A percentile compares a stretch with the other conserved stretches of the same genome.
These are phyloP conservation scores for Nicotiana benthamiana DNA, from an alignment of 257 asterid species.

Conservation along the genomic window DNA sequence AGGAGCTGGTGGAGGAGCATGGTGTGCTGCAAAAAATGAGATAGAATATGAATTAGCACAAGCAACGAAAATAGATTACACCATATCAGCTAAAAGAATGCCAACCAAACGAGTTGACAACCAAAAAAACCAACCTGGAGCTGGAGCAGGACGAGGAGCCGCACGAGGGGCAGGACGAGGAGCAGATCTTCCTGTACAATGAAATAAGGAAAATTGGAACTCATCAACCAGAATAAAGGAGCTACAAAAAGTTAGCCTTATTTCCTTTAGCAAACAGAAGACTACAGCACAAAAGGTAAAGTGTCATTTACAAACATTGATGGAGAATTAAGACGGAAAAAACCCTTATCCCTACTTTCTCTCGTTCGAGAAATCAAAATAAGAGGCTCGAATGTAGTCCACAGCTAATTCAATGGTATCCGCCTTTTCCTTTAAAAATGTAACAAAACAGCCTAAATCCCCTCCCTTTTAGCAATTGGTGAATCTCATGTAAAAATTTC, in stretches of 20 bases:
- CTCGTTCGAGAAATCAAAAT: too few species aligned
- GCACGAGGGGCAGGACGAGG: constrained; percentile 69
- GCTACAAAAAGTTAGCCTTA: background rate
- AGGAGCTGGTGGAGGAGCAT: constrained; percentile 68
- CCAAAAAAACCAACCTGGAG: background rate
- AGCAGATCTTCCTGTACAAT: constrained; percentile 65
- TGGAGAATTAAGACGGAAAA: background rate
- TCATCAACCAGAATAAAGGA: background rate
- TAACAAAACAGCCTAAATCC: too few species aligned
- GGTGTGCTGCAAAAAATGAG: background rate
- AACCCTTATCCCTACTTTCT: background rate
- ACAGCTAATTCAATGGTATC: too few species aligned
- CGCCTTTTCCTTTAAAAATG: too few species aligned
- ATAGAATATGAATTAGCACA: background rate
- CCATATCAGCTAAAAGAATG: background rate
- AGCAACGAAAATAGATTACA: too few species aligned
- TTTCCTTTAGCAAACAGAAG: background rate
- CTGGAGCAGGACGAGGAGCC: constrained; percentile 7
- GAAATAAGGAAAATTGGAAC: background rate
- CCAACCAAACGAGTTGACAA: background rate
- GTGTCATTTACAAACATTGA: background rate
- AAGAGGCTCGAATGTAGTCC: too few species aligned
- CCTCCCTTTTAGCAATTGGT: background rate
- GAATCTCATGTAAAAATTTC: background rate
- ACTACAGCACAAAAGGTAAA: background rate